Evolutionary conservation across 352 stramenopile species (phyloP), one percentile per base, ranked within the genome.

Genomic region (Globisporangium mamillatum): DNA sequence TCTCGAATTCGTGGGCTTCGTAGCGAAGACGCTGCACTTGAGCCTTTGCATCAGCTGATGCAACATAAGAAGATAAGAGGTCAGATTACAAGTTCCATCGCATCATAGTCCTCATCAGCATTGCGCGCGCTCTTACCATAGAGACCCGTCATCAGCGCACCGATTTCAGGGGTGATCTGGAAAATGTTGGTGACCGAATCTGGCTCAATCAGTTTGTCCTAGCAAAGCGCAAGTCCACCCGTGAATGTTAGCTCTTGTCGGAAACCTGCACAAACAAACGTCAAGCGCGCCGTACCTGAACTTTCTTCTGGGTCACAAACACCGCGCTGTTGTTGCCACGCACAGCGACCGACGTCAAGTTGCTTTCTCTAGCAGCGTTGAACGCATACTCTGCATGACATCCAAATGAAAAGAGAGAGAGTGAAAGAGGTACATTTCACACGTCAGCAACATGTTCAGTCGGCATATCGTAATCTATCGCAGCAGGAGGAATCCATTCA

Each of bases 291-390:
- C 70, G 48, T 69, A 96, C 97, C 74, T 97, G 92, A 38, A 99
- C 97, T 80, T 99, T 99, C 79, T 99, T 99, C 81, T 99, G 97
- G 0, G 98, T 99, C 41, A 99, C 97, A 46, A 99, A 94, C 20
- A 97, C 96, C 27, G 76, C 85, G 68, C 88, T 97, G 71, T 99
- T 94, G 68, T 90, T 92, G 27, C 97, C 97, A 34, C 97, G 88
- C 32, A 99, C 90, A 27, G 96, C 97, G 22, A 99, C 94, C 0
- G 96, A 98, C 52, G 98, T 99, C 34, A 99, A 80, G 27, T 94
- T 97, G 66, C 82, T 89, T 66, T 91, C 87, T 67, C 96, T 93
- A 16, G 97, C 96, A n/a, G 95, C 95, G 67, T 99, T 99, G 82
- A 99, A 99, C 57, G 97, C 97, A 85, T 99, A 99, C 78, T 99